phyloP scores from a whole-genome alignment of 495 filamentous ascomycete genomes.

The Pyrenula massariospora region DNA sequence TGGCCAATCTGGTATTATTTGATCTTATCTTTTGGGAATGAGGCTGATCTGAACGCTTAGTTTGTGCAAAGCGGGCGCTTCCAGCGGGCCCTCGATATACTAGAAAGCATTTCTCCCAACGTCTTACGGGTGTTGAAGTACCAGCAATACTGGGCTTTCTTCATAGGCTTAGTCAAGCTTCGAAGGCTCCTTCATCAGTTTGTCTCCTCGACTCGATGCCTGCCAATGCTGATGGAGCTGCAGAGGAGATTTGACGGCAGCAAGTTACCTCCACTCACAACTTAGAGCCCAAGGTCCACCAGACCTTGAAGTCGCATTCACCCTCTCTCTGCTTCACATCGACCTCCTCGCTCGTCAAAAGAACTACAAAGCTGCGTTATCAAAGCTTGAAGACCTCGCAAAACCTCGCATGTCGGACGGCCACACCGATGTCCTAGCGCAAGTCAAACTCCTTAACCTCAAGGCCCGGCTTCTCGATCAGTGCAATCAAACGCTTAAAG shows the following conservation, averaged over 20 bases:
- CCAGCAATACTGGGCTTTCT: conserved; percentile 68
- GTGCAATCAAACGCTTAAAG: conserved; percentile 63
- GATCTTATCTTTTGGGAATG: not conserved
- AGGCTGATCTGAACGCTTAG: conserved; percentile 23
- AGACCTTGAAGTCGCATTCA: conserved; percentile 60
- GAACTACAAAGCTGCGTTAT: conserved; percentile 51
- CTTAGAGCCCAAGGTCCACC: conserved; percentile 40
- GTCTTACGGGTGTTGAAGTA: conserved; percentile 63
- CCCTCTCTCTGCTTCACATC: conserved; percentile 58
- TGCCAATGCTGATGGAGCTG: conserved; percentile 9
- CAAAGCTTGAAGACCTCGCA: conserved; percentile 55
- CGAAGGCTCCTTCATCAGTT: conserved; percentile 56
- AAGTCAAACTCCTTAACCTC: conserved; percentile 60
- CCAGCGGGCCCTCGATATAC: conserved; percentile 51
- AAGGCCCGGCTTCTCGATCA: conserved; percentile 66
- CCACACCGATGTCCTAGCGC: conserved; percentile 61
- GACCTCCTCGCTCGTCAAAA: conserved; percentile 56
- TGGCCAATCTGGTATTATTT: conserved; percentile 39
- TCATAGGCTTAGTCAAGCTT: conserved; percentile 60
- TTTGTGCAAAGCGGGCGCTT: conserved; percentile 55
- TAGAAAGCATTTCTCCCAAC: conserved; percentile 57
- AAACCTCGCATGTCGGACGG: conserved; percentile 41
- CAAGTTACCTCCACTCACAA: conserved; percentile 51
- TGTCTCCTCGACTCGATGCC: not conserved
- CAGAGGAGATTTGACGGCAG: conserved; percentile 55